These are phyloP conservation scores for Sclerotinia nivalis DNA, from an alignment of 2,329 filamentous ascomycete genomes.

Conservation along the genomic window DNA sequence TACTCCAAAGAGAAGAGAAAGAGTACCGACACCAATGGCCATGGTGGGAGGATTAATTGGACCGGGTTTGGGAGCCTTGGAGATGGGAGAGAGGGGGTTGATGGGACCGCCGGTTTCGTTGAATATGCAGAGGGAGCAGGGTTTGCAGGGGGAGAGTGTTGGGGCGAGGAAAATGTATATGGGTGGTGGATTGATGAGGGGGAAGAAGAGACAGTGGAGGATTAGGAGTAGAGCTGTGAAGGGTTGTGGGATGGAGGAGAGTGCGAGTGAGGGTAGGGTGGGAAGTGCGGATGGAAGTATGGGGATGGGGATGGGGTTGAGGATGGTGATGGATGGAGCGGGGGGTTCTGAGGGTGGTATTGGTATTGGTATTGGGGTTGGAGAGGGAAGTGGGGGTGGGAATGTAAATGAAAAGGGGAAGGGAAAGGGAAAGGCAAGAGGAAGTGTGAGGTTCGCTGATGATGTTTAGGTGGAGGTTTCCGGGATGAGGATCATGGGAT, in stretches of 20 bases:
- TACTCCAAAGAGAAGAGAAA: not conserved
- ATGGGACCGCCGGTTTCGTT: conserved; percentile 11
- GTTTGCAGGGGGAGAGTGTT: not conserved
- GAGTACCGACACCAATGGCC: not conserved
- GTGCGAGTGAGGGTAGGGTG: not conserved
- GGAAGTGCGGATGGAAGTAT: not conserved
- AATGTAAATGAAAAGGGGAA: not conserved
- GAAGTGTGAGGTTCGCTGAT: conserved; percentile 21
- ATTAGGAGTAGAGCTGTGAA: conserved; percentile 8
- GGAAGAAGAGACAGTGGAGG: conserved; percentile 16
- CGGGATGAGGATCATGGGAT: not conserved
- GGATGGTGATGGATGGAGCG: not conserved
- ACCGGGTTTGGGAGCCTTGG: not conserved
- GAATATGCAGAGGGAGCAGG: not conserved
- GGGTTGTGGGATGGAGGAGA: not conserved
- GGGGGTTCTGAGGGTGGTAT: not conserved
- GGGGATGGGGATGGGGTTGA: not conserved
- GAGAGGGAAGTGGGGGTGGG: too few species aligned
- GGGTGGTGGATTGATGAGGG: conserved; percentile 2
- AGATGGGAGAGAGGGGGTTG: not conserved
- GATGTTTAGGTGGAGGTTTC: not conserved
- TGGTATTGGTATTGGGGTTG: not conserved
- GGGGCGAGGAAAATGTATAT: not conserved
- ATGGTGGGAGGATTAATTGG: conserved; percentile 1
- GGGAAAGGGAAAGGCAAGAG: not conserved